Evolutionary conservation across 2,329 filamentous ascomycete species (phyloP).

Genomic region (Esteya vermicola): DNA sequence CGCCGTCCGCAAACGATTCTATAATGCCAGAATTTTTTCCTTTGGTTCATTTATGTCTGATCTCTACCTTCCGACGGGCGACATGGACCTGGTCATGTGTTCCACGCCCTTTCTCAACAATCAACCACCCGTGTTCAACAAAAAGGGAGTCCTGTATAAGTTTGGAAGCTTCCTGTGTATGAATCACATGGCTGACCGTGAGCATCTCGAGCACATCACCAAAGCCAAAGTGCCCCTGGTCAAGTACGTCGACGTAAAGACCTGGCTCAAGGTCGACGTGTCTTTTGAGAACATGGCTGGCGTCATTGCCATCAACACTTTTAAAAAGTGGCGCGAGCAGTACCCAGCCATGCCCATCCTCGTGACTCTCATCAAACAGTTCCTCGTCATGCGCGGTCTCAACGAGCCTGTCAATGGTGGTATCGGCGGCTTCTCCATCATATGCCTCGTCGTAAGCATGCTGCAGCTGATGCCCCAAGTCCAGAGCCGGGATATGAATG

Average conservation of each 20-base stretch:
- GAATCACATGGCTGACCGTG: conserved; percentile 39
- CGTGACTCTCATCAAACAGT: conserved; percentile 83
- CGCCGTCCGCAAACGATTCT: conserved; percentile 42
- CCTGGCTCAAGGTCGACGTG: conserved; percentile 74
- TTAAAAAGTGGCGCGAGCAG: conserved; percentile 60
- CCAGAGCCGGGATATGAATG: conserved; percentile 42
- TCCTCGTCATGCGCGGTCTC: conserved; percentile 72
- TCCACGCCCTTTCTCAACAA: conserved; percentile 40
- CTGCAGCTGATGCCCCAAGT: conserved; percentile 65
- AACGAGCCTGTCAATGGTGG: conserved; percentile 89
- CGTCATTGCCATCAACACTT: conserved; percentile 65
- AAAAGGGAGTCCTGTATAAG: conserved; percentile 42
- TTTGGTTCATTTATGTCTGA: conserved; percentile 95
- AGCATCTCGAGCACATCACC: conserved; percentile 52
- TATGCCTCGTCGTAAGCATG: conserved; percentile 83
- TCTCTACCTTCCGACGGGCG: conserved; percentile 55
- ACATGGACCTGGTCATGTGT: conserved; percentile 86
- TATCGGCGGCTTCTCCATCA: conserved; percentile 85
- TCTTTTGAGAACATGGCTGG: conserved; percentile 90
- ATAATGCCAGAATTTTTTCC: conserved; percentile 48
- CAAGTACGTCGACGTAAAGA: conserved; percentile 72
- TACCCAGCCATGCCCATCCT: conserved; percentile 79
- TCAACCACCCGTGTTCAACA: conserved; percentile 32
- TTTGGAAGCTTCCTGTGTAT: conserved; percentile 47
- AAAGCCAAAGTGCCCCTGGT: conserved; percentile 78